A percentile compares a stretch with the other conserved stretches of the same genome.
phyloP scores from a whole-genome alignment of 257 asterid genomes.

The Penstemon barbatus region DNA sequence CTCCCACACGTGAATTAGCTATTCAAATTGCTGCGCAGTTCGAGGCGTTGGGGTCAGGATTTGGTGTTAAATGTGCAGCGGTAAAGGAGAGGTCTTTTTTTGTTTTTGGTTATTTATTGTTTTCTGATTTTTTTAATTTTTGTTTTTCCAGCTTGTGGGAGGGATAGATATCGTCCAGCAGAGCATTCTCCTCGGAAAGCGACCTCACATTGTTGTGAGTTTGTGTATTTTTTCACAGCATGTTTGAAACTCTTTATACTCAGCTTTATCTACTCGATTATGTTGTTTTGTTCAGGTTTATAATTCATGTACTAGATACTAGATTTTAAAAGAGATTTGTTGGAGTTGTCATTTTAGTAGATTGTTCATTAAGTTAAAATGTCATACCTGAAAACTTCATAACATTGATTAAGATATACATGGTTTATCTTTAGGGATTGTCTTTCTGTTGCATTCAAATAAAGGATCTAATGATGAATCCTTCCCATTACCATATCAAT shows the following conservation, averaged over 20 bases:
- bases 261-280: not conserved
- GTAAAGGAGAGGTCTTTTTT: conserved; percentile 26
- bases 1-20: conserved; percentile 93
- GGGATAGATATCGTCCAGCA: conserved; percentile 79
- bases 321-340: not conserved
- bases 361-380: not conserved
- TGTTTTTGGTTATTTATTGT: not conserved
- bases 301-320: no score
- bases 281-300: not conserved
- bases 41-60: conserved; percentile 85
- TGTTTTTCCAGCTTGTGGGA: conserved; percentile 75
- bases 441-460: no score
- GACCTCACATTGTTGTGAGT: conserved; percentile 90
- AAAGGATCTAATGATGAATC: no score
- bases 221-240: no score
- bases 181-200: conserved; percentile 70
- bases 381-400: no score
- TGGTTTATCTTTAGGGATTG: not conserved
- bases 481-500: no score
- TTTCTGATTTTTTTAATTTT: not conserved
- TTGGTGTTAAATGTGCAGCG: conserved; percentile 78
- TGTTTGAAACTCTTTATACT: no score
- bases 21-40: conserved; percentile 86
- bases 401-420: no score
- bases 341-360: not conserved